These are phyloP conservation scores for Cucurbita ficifolia DNA, from an alignment of 306 rosid genomes.

Conservation along the genomic window DNA sequence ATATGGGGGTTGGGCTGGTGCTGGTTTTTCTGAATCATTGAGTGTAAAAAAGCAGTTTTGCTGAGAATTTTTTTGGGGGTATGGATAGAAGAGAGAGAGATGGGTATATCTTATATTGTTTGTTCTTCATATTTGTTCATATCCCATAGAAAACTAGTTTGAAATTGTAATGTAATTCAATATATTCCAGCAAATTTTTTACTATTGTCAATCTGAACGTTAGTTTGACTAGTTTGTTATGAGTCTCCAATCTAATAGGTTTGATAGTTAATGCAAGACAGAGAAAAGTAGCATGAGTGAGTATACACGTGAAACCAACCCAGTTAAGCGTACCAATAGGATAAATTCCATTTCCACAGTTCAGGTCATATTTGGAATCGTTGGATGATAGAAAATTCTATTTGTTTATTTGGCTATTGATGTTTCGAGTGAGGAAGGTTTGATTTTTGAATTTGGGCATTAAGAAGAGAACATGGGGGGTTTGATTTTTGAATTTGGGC, in stretches of 20 bases:
- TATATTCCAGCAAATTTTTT: background rate
- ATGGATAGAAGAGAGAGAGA: background rate
- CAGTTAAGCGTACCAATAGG: background rate
- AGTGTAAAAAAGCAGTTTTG: background rate
- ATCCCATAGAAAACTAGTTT: background rate
- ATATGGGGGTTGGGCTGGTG: background rate
- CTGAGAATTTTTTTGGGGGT: background rate
- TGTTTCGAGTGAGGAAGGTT: constrained; percentile 32
- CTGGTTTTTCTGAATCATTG: background rate
- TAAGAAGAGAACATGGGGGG: background rate
- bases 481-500: no score
- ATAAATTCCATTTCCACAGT: constrained; percentile 14
- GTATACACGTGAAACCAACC: background rate
- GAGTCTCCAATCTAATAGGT: no score
- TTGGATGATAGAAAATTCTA: constrained; percentile 33
- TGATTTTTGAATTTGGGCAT: constrained; percentile 29
- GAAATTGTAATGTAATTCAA: background rate
- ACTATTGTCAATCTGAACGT: no score
- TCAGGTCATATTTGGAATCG: constrained; percentile 61
- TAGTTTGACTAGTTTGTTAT: no score
- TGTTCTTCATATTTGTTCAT: background rate
- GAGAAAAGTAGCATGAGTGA: no score
- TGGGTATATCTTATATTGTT: background rate
- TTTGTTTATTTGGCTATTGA: constrained; percentile 71
- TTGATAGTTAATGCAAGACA: no score